A percentile compares a stretch with the other conserved stretches of the same genome.
Evolutionary conservation across 768 basidiomycete genomes (phyloP).

Genomic region (Xerocomellus intermedius): DNA sequence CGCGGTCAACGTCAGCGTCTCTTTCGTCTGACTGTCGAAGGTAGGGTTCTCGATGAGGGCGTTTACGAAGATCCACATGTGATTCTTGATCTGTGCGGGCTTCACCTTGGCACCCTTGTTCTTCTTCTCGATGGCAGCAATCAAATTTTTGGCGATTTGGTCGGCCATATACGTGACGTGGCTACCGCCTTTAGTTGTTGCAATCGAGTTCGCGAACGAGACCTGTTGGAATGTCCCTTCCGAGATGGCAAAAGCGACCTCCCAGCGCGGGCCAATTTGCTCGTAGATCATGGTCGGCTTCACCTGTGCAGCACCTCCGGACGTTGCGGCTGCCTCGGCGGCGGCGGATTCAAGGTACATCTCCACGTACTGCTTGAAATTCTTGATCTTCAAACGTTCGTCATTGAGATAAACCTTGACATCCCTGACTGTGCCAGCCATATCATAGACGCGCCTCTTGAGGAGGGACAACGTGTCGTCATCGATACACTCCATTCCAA

Average conservation of each 20-base stretch:
- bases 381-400: constrained; percentile 87
- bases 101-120: constrained; percentile 97
- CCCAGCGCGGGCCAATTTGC: constrained; percentile 80
- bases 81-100: constrained; percentile 89
- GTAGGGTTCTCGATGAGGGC: constrained; percentile 95
- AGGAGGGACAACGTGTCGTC: constrained; percentile 87
- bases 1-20: constrained; percentile 81
- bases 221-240: constrained; percentile 92
- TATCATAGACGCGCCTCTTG: constrained; percentile 92
- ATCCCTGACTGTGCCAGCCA: constrained; percentile 93
- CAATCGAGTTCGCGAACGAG: constrained; percentile 96
- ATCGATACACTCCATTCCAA: constrained; percentile 90
- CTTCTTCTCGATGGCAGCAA: constrained; percentile 88
- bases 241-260: constrained; percentile 91
- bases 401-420: constrained; percentile 94
- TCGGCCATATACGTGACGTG: constrained; percentile 86
- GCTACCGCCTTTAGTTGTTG: constrained; percentile 94
- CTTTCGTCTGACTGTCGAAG: constrained; percentile 99
- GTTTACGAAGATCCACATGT: constrained; percentile 98
- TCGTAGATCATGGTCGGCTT: constrained; percentile 87
- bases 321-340: constrained; percentile 61
- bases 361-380: constrained; percentile 96
- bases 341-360: constrained; percentile 83
- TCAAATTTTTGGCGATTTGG: constrained; percentile 83
- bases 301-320: constrained; percentile 74